Conservation (phyloP, 2,329 filamentous ascomycete genomes). For the Pseudopyricularia javanii region DNA sequence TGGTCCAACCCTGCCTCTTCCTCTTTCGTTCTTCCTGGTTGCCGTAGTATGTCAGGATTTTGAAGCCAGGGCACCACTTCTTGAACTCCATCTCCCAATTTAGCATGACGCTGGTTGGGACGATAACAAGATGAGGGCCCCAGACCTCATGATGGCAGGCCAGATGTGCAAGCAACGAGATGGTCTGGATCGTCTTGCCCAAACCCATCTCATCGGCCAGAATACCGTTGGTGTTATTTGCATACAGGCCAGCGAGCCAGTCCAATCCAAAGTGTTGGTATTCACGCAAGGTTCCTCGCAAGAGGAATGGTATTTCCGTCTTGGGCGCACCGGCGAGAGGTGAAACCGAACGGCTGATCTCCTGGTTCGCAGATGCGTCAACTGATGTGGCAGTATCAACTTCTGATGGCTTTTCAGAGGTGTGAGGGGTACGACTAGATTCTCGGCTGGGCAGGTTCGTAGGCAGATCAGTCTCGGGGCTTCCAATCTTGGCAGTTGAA, state of each 20-base stretch:
- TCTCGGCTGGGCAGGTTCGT: constrained; percentile 30
- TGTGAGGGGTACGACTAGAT: constrained; percentile 33
- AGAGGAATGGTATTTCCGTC: constrained; percentile 66
- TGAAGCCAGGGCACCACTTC: constrained; percentile 96
- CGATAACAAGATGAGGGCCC: constrained; percentile 92
- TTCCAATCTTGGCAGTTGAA: constrained; percentile 18
- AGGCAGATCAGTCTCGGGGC: constrained; percentile 27
- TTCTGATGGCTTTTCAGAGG: constrained; percentile 38
- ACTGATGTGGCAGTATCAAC: constrained; percentile 26
- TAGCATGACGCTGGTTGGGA: constrained; percentile 95
- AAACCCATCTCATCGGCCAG: constrained; percentile 97
- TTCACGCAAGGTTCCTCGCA: constrained; percentile 81
- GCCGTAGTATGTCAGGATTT: constrained; percentile 94
- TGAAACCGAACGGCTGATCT: constrained; percentile 18
- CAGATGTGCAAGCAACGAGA: constrained; percentile 82
- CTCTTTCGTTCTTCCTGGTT: constrained; percentile 81
- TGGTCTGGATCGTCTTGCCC: constrained; percentile 97
- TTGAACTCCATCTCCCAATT: constrained; percentile 99
- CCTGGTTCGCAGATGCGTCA: constrained; percentile 19
- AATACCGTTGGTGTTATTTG: constrained; percentile 88
- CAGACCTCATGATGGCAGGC: constrained; percentile 84
- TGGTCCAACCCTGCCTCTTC: constrained; percentile 87
- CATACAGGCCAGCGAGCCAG: constrained; percentile 89
- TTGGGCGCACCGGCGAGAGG: constrained; percentile 31
- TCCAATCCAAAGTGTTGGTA: constrained; percentile 97